phyloP scores from a whole-genome alignment of 768 basidiomycete species.

The Lactarius akahatsu region DNA sequence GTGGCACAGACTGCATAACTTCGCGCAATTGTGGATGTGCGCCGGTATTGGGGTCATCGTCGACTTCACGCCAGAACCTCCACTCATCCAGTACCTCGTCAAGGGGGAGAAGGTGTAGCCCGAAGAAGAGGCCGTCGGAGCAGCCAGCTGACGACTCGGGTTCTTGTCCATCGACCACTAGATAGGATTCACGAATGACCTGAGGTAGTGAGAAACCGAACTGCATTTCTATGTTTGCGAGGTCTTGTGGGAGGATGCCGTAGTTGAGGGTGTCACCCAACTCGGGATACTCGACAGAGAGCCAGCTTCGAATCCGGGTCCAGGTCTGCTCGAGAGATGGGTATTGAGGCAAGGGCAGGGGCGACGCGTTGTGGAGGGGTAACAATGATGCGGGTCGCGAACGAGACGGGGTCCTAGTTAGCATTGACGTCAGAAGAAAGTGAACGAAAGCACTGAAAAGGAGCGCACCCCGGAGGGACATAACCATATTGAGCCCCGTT shows the following conservation, averaged over 20 bases:
- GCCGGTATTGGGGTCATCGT: conserved; percentile 83
- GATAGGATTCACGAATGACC: conserved; percentile 88
- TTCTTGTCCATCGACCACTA: conserved; percentile 90
- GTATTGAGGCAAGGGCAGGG: conserved; percentile 47
- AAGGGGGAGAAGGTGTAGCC: conserved; percentile 87
- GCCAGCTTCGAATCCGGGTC: conserved; percentile 80
- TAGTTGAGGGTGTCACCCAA: conserved; percentile 94
- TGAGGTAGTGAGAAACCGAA: conserved; percentile 83
- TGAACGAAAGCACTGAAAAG: conserved; percentile 9
- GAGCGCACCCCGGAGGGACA: conserved; percentile 52
- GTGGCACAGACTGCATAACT: conserved; percentile 86
- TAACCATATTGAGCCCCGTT: conserved; percentile 55
- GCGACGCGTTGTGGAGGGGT: conserved; percentile 62
- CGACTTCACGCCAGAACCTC: conserved; percentile 94
- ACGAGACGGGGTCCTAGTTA: conserved; percentile 43
- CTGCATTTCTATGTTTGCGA: conserved; percentile 78
- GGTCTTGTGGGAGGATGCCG: conserved; percentile 76
- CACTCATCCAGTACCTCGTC: conserved; percentile 95
- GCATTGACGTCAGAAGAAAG: conserved; percentile 16
- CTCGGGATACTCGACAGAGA: conserved; percentile 86
- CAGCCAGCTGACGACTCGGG: conserved; percentile 85
- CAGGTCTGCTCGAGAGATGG: conserved; percentile 84
- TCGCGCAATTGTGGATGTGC: conserved; percentile 69
- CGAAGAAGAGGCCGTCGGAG: conserved; percentile 91
- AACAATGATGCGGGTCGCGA: conserved; percentile 55